phyloP scores from a whole-genome alignment of 495 filamentous ascomycete genomes.

The Filosporella fistucella region DNA sequence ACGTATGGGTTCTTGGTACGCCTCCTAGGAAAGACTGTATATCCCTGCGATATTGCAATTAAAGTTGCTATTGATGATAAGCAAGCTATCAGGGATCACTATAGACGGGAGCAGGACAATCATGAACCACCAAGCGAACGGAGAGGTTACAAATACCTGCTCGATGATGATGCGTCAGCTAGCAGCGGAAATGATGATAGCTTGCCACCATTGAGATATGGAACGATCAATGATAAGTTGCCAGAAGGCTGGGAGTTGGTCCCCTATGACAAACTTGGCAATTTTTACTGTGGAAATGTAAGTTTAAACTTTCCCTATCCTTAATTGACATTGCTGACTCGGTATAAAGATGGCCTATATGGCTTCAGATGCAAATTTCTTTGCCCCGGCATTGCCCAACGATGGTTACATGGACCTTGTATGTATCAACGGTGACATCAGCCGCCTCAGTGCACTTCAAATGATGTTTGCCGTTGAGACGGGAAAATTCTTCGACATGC shows the following conservation, averaged over 20 bases:
- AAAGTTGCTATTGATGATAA: conserved; percentile 80
- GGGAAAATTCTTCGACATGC: conserved; percentile 71
- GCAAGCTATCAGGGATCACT: conserved; percentile 67
- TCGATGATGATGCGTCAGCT: conserved; percentile 25
- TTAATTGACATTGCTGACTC: not conserved
- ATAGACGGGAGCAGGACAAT: conserved; percentile 42
- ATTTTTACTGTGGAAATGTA: conserved; percentile 89
- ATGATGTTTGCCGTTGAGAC: conserved; percentile 67
- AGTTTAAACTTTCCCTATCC: conserved; percentile 13
- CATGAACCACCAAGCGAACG: conserved; percentile 26
- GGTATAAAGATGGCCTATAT: conserved; percentile 90
- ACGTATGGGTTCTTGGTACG: conserved; percentile 75
- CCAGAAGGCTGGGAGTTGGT: conserved; percentile 70
- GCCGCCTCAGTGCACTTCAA: conserved; percentile 53
- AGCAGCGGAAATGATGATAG: conserved; percentile 34
- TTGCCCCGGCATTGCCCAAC: conserved; percentile 75
- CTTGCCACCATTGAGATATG: conserved; percentile 71
- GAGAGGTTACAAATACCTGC: conserved; percentile 19
- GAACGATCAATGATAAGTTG: conserved; percentile 70
- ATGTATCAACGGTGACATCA: conserved; percentile 71
- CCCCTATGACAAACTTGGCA: conserved; percentile 73
- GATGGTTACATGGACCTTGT: conserved; percentile 87
- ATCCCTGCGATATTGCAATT: conserved; percentile 84
- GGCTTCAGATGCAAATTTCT: conserved; percentile 83
- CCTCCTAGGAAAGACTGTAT: conserved; percentile 65